These are phyloP conservation scores for Vitis rotundifolia DNA, from an alignment of 164 flowering plant species.

Conservation along the genomic window DNA sequence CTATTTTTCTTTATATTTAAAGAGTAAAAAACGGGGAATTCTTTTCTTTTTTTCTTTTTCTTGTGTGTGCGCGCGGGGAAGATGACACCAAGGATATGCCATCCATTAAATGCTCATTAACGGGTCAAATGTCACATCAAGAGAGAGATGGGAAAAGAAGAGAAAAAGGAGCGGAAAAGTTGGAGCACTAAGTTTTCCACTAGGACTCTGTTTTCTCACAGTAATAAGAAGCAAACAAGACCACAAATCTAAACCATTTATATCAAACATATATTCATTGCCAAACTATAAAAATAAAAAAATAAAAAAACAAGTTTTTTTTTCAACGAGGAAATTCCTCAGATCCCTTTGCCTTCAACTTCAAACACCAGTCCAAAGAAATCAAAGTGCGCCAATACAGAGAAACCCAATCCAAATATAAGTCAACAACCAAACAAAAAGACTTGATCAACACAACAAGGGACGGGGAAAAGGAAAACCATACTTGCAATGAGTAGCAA, in stretches of 20 bases:
- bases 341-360: not conserved
- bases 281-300: not conserved
- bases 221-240: not conserved
- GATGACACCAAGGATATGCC: slow-evolving; percentile 23
- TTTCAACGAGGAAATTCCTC: not conserved
- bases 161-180: slow-evolving; percentile 7
- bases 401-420: not conserved
- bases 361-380: not conserved
- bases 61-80: not conserved
- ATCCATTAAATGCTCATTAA: slow-evolving; percentile 24
- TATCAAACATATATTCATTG: not conserved
- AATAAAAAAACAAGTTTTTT: not conserved
- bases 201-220: not conserved
- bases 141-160: slow-evolving; percentile 10
- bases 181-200: slow-evolving; percentile 6
- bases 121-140: slow-evolving; percentile 26
- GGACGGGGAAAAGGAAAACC: slow-evolving; percentile 4
- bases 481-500: slow-evolving; percentile 78
- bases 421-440: not conserved
- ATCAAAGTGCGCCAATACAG: not conserved
- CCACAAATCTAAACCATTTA: not conserved
- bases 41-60: too few relatives aligned
- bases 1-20: not conserved
- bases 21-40: not conserved
- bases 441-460: not conserved